phyloP scores from a whole-genome alignment of 768 basidiomycete species.

The Mrakia frigida region DNA sequence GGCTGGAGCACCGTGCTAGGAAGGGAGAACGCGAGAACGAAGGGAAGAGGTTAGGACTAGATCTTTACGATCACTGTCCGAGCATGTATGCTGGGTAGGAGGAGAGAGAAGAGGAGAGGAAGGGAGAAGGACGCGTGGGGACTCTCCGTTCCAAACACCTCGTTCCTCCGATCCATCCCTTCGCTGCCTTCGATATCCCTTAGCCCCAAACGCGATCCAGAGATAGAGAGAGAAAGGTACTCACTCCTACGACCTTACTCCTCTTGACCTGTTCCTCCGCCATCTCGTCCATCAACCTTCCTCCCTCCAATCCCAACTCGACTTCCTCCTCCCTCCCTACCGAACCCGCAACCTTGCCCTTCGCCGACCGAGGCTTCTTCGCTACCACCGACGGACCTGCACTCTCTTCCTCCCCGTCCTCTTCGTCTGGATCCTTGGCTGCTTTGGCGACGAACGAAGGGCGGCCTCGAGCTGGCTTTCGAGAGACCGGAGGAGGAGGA shows the following conservation, averaged over 20 bases:
- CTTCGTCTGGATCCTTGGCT: not conserved
- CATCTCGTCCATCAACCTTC: slow-evolving; percentile 13
- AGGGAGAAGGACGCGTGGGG: not conserved
- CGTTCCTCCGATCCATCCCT: not conserved
- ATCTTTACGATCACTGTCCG: too few relatives aligned
- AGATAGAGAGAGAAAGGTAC: not conserved
- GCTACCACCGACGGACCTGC: not conserved
- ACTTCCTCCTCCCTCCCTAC: not conserved
- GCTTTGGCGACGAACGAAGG: not conserved
- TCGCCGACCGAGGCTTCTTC: not conserved
- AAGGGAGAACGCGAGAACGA: not conserved
- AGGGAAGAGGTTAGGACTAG: not conserved
- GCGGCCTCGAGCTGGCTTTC: not conserved
- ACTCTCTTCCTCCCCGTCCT: not conserved
- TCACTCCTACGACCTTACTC: slow-evolving; percentile 15
- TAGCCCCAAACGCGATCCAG: not conserved
- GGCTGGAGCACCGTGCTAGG: not conserved
- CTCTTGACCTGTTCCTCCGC: slow-evolving; percentile 18
- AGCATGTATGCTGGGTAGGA: not conserved
- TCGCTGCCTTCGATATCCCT: not conserved
- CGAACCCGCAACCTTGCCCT: not conserved
- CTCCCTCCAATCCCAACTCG: not conserved
- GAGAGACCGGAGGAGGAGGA: not conserved
- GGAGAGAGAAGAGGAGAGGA: too few relatives aligned
- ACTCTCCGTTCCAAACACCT: not conserved